These are phyloP conservation scores for Ilex paraguariensis DNA, from an alignment of 305 asterid genomes.

Conservation along the genomic window DNA sequence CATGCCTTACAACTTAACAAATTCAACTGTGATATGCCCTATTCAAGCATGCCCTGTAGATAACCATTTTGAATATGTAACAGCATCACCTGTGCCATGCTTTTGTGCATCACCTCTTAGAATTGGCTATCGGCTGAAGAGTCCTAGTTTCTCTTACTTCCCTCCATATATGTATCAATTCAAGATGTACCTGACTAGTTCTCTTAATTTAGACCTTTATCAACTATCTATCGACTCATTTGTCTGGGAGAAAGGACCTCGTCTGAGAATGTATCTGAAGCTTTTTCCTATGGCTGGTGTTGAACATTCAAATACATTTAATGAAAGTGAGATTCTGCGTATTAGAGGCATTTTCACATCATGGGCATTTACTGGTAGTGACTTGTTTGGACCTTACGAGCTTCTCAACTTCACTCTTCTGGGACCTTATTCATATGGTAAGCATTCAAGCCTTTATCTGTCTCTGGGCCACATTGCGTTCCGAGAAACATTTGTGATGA, in stretches of 20 bases:
- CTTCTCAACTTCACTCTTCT: conserved; percentile 50
- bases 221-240: conserved; percentile 36
- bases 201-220: conserved; percentile 27
- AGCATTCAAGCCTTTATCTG: conserved; percentile 6
- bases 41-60: conserved; percentile 34
- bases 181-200: conserved; percentile 27
- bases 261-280: conserved; percentile 46
- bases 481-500: no score
- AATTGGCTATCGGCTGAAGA: conserved; percentile 47
- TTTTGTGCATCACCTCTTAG: conserved; percentile 49
- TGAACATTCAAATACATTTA: conserved; percentile 25
- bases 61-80: conserved; percentile 37
- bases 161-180: conserved; percentile 30
- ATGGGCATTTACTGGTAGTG: conserved; percentile 33
- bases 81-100: conserved; percentile 37
- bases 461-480: background rate
- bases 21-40: conserved; percentile 23
- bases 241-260: conserved; percentile 47
- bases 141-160: conserved; percentile 48
- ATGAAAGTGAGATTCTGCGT: conserved; percentile 34
- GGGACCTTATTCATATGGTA: conserved; percentile 45
- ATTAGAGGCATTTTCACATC: conserved; percentile 27
- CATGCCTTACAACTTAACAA: conserved; percentile 11
- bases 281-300: conserved; percentile 32
- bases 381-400: conserved; percentile 50